phyloP scores from a whole-genome alignment of 1,284 basidiomycete species.

The Leccinum variabile region DNA sequence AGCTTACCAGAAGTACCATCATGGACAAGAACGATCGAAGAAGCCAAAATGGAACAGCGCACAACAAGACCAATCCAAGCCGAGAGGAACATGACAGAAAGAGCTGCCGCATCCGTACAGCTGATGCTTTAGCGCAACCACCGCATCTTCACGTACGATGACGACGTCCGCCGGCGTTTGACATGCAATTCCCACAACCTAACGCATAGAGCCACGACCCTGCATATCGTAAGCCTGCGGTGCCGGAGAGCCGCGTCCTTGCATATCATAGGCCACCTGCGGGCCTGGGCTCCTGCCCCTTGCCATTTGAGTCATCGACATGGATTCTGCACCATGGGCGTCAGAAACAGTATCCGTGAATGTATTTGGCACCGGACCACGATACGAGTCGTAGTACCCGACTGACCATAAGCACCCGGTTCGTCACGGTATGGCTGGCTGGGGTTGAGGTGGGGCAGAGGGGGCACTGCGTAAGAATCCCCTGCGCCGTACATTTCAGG shows the following conservation, averaged over 20 bases:
- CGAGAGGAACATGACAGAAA: slow-evolving; percentile 25
- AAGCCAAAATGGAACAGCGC: slow-evolving; percentile 19
- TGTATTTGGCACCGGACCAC: slow-evolving; percentile 66
- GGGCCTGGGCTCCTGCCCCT: slow-evolving; percentile 48
- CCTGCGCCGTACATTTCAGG: slow-evolving; percentile 44
- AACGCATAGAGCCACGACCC: slow-evolving; percentile 26
- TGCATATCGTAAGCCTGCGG: slow-evolving; percentile 42
- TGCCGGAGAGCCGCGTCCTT: slow-evolving; percentile 37
- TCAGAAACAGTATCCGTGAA: slow-evolving; percentile 47
- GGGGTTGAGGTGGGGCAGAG: slow-evolving; percentile 79
- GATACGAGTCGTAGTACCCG: slow-evolving; percentile 76
- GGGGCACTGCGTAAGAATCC: slow-evolving; percentile 80
- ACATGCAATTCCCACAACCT: slow-evolving; percentile 20
- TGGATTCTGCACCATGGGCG: slow-evolving; percentile 49
- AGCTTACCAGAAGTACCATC: slow-evolving; percentile 27
- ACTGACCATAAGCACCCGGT: slow-evolving; percentile 42
- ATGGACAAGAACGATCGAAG: slow-evolving; percentile 31
- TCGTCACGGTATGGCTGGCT: slow-evolving; percentile 75
- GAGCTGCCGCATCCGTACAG: slow-evolving; percentile 19
- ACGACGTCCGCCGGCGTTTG: slow-evolving; percentile 17
- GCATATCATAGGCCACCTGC: slow-evolving; percentile 33
- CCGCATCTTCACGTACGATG: slow-evolving; percentile 16
- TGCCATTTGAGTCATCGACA: slow-evolving; percentile 76
- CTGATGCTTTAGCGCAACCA: slow-evolving; percentile 17
- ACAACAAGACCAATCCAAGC: slow-evolving; percentile 31